phyloP scores from a whole-genome alignment of 371 early-diverging fungal genomes.

The Nematocida major region DNA sequence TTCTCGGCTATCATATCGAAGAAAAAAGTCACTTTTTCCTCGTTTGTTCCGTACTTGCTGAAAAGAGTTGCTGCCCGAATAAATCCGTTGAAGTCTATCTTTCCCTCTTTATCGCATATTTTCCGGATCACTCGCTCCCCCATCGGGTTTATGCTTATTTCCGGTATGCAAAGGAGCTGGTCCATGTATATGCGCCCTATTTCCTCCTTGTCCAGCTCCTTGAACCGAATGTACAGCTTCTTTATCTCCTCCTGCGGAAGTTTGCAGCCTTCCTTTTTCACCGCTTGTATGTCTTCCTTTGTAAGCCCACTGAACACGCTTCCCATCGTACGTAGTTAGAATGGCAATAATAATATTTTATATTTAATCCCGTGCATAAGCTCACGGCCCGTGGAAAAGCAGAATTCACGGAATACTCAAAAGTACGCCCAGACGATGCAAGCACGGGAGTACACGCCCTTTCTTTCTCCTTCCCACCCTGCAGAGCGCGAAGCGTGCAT shows the following conservation, averaged over 20 bases:
- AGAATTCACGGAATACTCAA: too few relatives aligned
- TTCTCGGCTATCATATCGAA: not conserved
- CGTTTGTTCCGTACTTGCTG: slow-evolving; percentile 23
- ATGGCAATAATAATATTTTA: slow-evolving; percentile 4
- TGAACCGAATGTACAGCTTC: slow-evolving; percentile 28
- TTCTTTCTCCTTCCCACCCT: too few relatives aligned
- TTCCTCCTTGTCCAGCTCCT: slow-evolving; percentile 46
- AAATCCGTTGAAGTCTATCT: slow-evolving; percentile 38
- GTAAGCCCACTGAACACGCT: slow-evolving; percentile 47
- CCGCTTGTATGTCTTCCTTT: slow-evolving; percentile 27
- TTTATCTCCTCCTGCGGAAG: slow-evolving; percentile 19
- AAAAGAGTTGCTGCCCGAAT: slow-evolving; percentile 1
- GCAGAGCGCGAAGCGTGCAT: too few relatives aligned
- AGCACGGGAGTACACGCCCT: too few relatives aligned
- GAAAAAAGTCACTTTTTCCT: slow-evolving; percentile 27
- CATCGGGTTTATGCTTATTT: slow-evolving; percentile 50
- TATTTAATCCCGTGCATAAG: not conserved
- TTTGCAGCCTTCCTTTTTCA: slow-evolving; percentile 20
- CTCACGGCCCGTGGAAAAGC: not conserved
- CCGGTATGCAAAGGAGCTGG: slow-evolving; percentile 44
- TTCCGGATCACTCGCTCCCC: slow-evolving; percentile 32
- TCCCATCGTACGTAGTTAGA: too few relatives aligned
- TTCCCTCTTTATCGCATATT: slow-evolving; percentile 5
- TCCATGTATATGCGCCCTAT: slow-evolving; percentile 41
- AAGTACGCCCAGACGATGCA: too few relatives aligned